Evolutionary conservation across 2,329 filamentous ascomycete genomes (phyloP).

Genomic region (Cercospora canescens): DNA sequence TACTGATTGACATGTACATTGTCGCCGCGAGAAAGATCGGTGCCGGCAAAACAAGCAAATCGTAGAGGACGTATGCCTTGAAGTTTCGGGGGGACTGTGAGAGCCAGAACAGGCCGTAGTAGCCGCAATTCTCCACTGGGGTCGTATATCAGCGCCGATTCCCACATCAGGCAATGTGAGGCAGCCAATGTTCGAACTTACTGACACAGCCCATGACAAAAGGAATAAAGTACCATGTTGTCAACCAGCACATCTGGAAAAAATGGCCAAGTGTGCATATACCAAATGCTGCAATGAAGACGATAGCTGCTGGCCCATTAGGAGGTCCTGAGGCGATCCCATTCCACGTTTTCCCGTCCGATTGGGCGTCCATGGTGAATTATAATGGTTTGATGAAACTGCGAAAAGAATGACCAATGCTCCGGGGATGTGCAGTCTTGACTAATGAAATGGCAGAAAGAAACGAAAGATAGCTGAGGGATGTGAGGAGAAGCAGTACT

Average conservation of each 20-base stretch:
- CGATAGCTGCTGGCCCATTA: slow-evolving; percentile 26
- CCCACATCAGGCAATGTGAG: not conserved
- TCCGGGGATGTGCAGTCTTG: not conserved
- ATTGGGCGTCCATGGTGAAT: slow-evolving; percentile 3
- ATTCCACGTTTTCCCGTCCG: slow-evolving; percentile 5
- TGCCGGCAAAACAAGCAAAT: slow-evolving; percentile 45
- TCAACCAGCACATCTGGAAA: slow-evolving; percentile 38
- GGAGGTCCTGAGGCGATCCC: not conserved
- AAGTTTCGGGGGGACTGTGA: slow-evolving; percentile 39
- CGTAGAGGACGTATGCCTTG: slow-evolving; percentile 44
- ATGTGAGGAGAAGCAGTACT: not conserved
- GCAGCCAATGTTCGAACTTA: slow-evolving; percentile 24
- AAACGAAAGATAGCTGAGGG: not conserved
- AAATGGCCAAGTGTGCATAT: slow-evolving; percentile 37
- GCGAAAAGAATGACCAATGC: not conserved
- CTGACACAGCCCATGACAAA: slow-evolving; percentile 40
- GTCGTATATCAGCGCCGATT: not conserved
- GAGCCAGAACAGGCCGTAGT: slow-evolving; percentile 41
- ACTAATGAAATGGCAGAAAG: not conserved
- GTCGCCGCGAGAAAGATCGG: slow-evolving; percentile 50
- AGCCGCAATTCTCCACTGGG: slow-evolving; percentile 44
- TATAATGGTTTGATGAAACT: not conserved
- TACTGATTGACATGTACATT: slow-evolving; percentile 49
- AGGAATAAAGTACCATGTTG: slow-evolving; percentile 41
- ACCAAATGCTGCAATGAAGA: slow-evolving; percentile 31